Percentiles rank a stretch among this genome's conserved stretches.
Evolutionary conservation across 768 basidiomycete species (phyloP).

Genomic region (Kwoniella botswanensis): DNA sequence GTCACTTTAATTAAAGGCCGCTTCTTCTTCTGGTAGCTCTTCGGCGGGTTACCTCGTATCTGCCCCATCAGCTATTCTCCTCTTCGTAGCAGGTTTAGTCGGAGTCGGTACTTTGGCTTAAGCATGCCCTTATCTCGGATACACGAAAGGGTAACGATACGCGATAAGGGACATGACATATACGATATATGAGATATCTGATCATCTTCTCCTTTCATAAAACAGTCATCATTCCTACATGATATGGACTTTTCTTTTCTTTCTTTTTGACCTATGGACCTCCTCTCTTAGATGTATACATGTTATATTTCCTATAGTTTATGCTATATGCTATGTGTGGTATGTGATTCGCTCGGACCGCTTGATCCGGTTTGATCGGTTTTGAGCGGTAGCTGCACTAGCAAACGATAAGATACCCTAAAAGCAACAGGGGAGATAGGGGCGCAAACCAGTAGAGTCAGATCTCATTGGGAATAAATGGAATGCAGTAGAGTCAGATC

Average conservation of each 20-base stretch:
- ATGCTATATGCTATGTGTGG: neutral
- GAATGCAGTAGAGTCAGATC: no score
- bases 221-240: neutral
- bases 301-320: neutral
- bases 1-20: neutral
- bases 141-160: no score
- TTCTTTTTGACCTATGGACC: neutral
- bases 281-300: neutral
- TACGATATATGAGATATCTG: no score
- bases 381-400: neutral
- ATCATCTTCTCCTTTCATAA: neutral
- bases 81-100: constrained; percentile 13
- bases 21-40: neutral
- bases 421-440: neutral
- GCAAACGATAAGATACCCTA: neutral
- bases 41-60: constrained; percentile 1
- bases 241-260: neutral
- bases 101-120: neutral
- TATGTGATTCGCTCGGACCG: neutral
- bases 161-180: no score
- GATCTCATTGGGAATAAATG: no score
- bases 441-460: no score
- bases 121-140: neutral
- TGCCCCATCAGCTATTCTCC: neutral
- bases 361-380: neutral